Percentiles rank a stretch among this genome's conserved stretches.
phyloP scores from a whole-genome alignment of 768 basidiomycete genomes.

The Leccinum fibrillosum region DNA sequence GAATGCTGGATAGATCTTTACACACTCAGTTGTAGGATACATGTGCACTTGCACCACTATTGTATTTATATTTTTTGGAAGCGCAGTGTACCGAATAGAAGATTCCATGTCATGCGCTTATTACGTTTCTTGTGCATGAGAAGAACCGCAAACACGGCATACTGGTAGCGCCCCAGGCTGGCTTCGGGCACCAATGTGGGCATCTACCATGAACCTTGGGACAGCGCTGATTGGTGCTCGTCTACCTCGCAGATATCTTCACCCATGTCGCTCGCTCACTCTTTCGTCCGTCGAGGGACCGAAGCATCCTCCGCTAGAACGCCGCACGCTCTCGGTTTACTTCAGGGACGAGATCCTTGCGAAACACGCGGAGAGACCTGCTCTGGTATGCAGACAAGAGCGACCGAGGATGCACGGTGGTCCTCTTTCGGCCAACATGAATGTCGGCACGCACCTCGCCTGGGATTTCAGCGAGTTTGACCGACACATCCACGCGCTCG shows the following conservation, averaged over 20 bases:
- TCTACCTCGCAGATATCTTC: constrained; percentile 7
- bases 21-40: not conserved
- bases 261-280: constrained; percentile 31
- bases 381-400: constrained; percentile 65
- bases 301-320: constrained; percentile 50
- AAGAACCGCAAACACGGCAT: not conserved
- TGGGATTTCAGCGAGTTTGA: constrained; percentile 78
- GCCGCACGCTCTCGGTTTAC: constrained; percentile 58
- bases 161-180: not conserved
- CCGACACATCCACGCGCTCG: constrained; percentile 59
- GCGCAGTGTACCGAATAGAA: not conserved
- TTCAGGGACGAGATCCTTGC: constrained; percentile 56
- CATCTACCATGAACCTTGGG: constrained; percentile 2
- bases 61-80: not conserved
- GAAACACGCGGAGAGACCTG: constrained; percentile 48
- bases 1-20: constrained; percentile 13
- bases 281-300: constrained; percentile 59
- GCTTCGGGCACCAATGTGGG: not conserved
- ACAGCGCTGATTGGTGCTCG: not conserved
- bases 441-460: constrained; percentile 48
- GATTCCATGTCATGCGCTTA: not conserved
- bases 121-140: not conserved
- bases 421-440: constrained; percentile 50
- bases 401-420: constrained; percentile 56
- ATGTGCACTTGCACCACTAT: not conserved